Evolutionary conservation across 208 protist genomes (phyloP).

Genomic region (Trypanosoma brucei): DNA sequence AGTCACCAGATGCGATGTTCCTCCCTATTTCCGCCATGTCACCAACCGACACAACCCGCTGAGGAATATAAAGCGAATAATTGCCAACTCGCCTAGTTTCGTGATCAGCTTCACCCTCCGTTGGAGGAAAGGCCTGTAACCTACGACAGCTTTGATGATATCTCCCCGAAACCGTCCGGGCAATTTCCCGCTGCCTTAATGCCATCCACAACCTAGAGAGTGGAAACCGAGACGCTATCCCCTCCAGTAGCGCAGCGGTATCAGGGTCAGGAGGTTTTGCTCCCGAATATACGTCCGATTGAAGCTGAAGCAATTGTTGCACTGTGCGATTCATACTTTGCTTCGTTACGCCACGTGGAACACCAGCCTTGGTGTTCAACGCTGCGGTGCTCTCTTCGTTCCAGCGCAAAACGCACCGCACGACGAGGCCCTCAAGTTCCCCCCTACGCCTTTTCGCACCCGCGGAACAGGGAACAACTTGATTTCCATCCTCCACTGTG

Average conservation of each 20-base stretch:
- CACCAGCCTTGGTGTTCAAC: slow-evolving; percentile 67
- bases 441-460: slow-evolving; percentile 12
- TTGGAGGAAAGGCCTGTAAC: not conserved
- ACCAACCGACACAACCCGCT: slow-evolving; percentile 6
- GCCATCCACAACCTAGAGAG: slow-evolving; percentile 59
- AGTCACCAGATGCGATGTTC: slow-evolving; percentile 10
- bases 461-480: not conserved
- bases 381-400: slow-evolving; percentile 15
- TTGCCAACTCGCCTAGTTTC: not conserved
- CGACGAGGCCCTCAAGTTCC: not conserved
- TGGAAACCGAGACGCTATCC: slow-evolving; percentile 23
- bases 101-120: not conserved
- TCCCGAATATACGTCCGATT: not conserved
- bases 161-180: not conserved
- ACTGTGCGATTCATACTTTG: slow-evolving; percentile 11
- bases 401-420: slow-evolving; percentile 3
- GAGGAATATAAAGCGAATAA: slow-evolving; percentile 4
- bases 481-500: not conserved
- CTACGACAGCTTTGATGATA: not conserved
- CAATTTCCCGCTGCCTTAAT: slow-evolving; percentile 15
- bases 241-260: not conserved
- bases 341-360: slow-evolving; percentile 48
- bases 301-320: slow-evolving; percentile 6
- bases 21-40: not conserved
- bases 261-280: not conserved